Evolutionary conservation across 108 stramenopile species (phyloP), one percentile per base, ranked within the genome.

Genomic region (Licmophora abbreviata): DNA sequence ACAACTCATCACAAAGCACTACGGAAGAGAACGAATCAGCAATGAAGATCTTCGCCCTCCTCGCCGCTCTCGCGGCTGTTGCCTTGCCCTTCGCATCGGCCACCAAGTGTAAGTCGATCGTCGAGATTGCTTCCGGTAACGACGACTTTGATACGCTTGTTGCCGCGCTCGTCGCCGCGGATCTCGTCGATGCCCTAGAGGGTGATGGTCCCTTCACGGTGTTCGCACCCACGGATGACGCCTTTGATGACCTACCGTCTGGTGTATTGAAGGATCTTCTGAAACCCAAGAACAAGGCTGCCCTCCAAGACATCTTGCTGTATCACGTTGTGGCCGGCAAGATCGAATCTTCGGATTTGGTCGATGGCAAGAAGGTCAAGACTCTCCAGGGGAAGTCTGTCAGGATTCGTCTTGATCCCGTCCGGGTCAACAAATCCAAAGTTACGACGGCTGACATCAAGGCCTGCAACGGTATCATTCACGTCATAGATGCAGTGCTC

Each of bases 121-220:
- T n/a, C n/a, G n/a, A n/a, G n/a, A n/a, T n/a, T n/a, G n/a, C n/a
- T n/a, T n/a, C n/a, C n/a, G n/a, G n/a, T n/a, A n/a, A n/a, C n/a
- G n/a, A n/a, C n/a, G n/a, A n/a, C n/a, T n/a, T n/a, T n/a, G n/a
- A 97, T 97, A 44, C 97, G 84, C 75, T 97, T 97, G 69, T 99
- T 96, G 6, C 95, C 95, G 6, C 95, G 73, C 29, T 76, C 79
- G 73, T 93, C 86, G 67, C 98, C 97, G 36, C 85, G 86, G 4
- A 81, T 56, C 22, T 97, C 87, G n/a, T n/a, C n/a, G 4, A 40
- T 4, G 38, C 15, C 20, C 5, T 40, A 18, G 3, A 2, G 20
- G 5, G 1, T 2, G 38, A 5, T 40, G 38, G 38, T 4, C 38
- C 38, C 38, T 40, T 4, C 4, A 40, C 38, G 15, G 38, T 40